A percentile compares a stretch with the other conserved stretches of the same genome.
phyloP scores from a whole-genome alignment of 306 rosid genomes.

The Carpinus fangiana region DNA sequence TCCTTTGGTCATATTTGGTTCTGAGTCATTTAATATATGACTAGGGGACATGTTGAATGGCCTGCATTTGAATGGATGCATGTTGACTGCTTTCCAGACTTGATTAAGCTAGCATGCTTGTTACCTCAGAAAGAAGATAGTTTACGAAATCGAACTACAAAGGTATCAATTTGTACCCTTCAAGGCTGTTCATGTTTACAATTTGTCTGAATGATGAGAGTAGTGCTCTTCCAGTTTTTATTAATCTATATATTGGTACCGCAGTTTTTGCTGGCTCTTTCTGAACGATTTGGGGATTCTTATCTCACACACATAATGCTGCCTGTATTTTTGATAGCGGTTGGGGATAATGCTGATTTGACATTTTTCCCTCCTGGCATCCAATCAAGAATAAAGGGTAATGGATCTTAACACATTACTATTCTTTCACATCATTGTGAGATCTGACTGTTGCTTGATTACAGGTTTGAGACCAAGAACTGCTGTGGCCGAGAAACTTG shows the following conservation, averaged over 20 bases:
- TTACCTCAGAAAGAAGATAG: constrained; percentile 91
- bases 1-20: constrained; percentile 29
- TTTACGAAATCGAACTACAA: constrained; percentile 72
- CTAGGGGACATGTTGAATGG: constrained; percentile 82
- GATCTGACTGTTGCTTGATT: constrained; percentile 31
- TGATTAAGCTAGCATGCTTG: constrained; percentile 77
- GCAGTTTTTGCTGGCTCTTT: constrained; percentile 84
- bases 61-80: constrained; percentile 95
- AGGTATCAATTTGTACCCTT: constrained; percentile 50
- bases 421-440: constrained; percentile 24
- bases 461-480: constrained; percentile 84
- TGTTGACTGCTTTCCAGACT: constrained; percentile 79
- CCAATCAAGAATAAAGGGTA: constrained; percentile 84
- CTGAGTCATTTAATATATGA: constrained; percentile 33
- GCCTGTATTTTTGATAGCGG: constrained; percentile 78
- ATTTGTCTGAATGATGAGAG: constrained; percentile 16
- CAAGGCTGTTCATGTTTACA: neutral
- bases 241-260: constrained; percentile 38
- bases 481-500: constrained; percentile 70
- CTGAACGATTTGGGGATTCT: constrained; percentile 81
- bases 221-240: constrained; percentile 20
- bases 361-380: constrained; percentile 64
- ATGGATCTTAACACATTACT: neutral
- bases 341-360: constrained; percentile 78
- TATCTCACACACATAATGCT: constrained; percentile 79